Base-by-base conservation (phyloP, 1,139 yeast species). In the Candida sanyaensis region DNA sequence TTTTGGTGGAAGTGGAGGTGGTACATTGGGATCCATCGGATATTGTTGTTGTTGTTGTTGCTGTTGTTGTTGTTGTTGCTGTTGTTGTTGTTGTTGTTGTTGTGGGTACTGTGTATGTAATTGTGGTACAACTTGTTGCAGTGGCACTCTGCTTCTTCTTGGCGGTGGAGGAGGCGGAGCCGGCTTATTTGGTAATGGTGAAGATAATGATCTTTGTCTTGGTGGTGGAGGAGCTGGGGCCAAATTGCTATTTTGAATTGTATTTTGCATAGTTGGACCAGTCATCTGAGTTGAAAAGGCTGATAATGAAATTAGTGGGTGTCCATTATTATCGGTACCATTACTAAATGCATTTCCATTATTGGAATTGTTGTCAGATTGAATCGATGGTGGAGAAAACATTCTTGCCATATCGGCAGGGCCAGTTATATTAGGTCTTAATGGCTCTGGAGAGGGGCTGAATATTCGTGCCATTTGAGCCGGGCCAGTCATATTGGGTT, bases 401-500 rank as follows among this genome's bases (percentile, higher is more conserved):
- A 66, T 46, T 37, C 68, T 58, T 23, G 74, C 73, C 74, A 70
- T 68, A 50, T 70, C 75, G 2, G 61, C 64, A 1, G 75, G 75
- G 1, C 73, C 75, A 1, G 77, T 71, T 34, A 63, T 60, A 50
- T 71, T 72, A 2, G 78, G 77, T 45, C 62, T 59, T 34, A 72
- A 58, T 4, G 61, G 59, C 43, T 78, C 64, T 3, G 65, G 65
- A 2, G 62, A 55, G 6, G 66, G 64, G 30, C 61, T 55, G 46
- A 59, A 60, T 55, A 60, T 54, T 32, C 57, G 62, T 1, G 71
- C 60, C 72, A 69, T 69, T 52, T 70, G 73, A 43, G 78, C 80
- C 2, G 85, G 81, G 0, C 84, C 84, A 0, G 84, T 78, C 67
- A 77, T 74, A 48, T 80, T 74, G 23, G 84, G 84, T 51, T 68